Conservation (phyloP, 768 basidiomycete species). For the Tylopilus sp. region DNA sequence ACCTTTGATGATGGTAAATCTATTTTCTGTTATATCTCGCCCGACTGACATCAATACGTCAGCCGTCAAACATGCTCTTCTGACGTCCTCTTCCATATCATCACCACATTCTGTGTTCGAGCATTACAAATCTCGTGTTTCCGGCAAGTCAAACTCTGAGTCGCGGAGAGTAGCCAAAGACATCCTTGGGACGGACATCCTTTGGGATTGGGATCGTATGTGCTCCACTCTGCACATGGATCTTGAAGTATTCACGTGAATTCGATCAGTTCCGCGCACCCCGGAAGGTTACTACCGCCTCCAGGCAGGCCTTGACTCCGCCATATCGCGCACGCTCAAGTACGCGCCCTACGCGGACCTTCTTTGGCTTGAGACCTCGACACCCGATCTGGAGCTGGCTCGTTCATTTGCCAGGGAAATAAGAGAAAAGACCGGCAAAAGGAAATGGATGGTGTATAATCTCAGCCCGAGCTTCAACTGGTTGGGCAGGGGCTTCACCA, state of each 20-base stretch:
- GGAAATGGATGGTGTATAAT: conserved; percentile 87
- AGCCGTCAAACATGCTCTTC: conserved; percentile 26
- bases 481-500: conserved; percentile 76
- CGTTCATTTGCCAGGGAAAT: conserved; percentile 74
- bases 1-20: conserved; percentile 81
- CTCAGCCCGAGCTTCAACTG: conserved; percentile 94
- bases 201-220: conserved; percentile 89
- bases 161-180: conserved; percentile 72
- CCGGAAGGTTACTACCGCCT: conserved; percentile 91
- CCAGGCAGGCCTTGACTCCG: conserved; percentile 75
- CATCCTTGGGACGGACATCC: conserved; percentile 58
- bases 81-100: conserved; percentile 19
- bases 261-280: conserved; percentile 70
- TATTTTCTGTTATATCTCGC: conserved; percentile 43
- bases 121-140: conserved; percentile 54
- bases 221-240: conserved; percentile 6
- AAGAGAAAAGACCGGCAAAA: conserved; percentile 56
- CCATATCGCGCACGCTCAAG: conserved; percentile 73
- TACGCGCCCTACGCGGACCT: conserved; percentile 88
- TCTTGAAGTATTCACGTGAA: background rate
- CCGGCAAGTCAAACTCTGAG: conserved; percentile 69
- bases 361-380: conserved; percentile 91
- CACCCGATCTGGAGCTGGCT: conserved; percentile 80
- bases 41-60: background rate
- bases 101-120: conserved; percentile 44